Evolutionary conservation across 495 filamentous ascomycete genomes (phyloP).

Genomic region (Aspergillus diversus): DNA sequence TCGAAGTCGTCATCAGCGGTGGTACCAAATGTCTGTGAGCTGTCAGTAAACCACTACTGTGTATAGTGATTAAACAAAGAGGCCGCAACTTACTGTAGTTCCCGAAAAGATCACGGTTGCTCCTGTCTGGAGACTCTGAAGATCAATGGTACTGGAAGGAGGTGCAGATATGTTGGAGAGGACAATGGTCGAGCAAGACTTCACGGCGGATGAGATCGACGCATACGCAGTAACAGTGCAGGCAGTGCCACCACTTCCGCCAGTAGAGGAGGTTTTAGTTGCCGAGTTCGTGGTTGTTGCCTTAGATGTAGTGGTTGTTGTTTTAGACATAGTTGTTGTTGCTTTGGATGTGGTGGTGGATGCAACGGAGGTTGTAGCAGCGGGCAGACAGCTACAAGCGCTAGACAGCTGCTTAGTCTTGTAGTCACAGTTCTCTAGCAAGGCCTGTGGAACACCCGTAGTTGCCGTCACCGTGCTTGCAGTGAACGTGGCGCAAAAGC

Average conservation of each 20-base stretch:
- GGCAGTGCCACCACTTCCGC: slow-evolving; percentile 28
- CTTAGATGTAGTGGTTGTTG: slow-evolving; percentile 12
- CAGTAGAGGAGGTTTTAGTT: slow-evolving; percentile 5
- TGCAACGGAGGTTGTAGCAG: slow-evolving; percentile 10
- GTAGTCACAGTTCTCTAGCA: slow-evolving; percentile 31
- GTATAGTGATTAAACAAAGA: neutral
- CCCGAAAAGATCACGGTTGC: slow-evolving; percentile 48
- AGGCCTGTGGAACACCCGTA: slow-evolving; percentile 28
- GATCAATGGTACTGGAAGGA: slow-evolving; percentile 38
- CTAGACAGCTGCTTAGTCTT: slow-evolving; percentile 34
- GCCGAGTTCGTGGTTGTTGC: slow-evolving; percentile 19
- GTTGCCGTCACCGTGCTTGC: slow-evolving; percentile 32
- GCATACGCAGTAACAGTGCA: slow-evolving; percentile 50
- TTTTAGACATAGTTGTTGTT: neutral
- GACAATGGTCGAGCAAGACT: slow-evolving; percentile 44
- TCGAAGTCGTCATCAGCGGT: slow-evolving; percentile 38
- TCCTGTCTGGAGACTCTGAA: slow-evolving; percentile 40
- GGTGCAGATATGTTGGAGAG: slow-evolving; percentile 43
- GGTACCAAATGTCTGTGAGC: slow-evolving; percentile 42
- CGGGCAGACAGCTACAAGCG: slow-evolving; percentile 34
- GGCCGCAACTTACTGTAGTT: slow-evolving; percentile 25
- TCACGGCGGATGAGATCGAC: slow-evolving; percentile 45
- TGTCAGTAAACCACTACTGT: neutral
- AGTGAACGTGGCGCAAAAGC: slow-evolving; percentile 38
- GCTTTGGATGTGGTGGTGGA: slow-evolving; percentile 1